Evolutionary conservation across 1,139 yeast genomes (phyloP).

Genomic region (Hyphopichia pseudoburtonii): DNA sequence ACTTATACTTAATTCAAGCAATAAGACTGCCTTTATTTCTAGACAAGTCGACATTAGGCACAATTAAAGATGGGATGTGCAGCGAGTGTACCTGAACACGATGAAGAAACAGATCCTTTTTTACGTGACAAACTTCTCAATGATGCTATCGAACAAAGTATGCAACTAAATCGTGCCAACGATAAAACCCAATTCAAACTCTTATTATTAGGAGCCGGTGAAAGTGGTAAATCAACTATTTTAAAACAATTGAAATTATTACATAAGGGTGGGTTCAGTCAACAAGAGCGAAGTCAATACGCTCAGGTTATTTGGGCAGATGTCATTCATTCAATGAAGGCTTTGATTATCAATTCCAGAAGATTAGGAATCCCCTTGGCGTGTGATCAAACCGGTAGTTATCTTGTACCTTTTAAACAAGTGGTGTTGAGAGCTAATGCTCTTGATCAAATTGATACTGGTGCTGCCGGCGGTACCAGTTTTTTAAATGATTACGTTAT

Average conservation of each 20-base stretch:
- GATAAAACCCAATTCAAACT: slow-evolving; percentile 57
- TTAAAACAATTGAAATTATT: slow-evolving; percentile 83
- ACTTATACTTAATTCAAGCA: too few species aligned
- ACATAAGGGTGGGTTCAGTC: slow-evolving; percentile 84
- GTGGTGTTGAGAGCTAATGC: slow-evolving; percentile 57
- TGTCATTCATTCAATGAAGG: slow-evolving; percentile 85
- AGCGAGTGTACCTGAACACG: slow-evolving; percentile 51
- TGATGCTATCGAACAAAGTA: slow-evolving; percentile 67
- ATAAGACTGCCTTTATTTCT: too few species aligned
- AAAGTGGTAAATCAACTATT: slow-evolving; percentile 95
- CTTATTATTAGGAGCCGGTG: slow-evolving; percentile 88
- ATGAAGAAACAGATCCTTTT: slow-evolving; percentile 51
- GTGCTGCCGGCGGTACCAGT: slow-evolving; percentile 66
- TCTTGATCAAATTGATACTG: slow-evolving; percentile 60
- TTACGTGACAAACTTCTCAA: slow-evolving; percentile 52
- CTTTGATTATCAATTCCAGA: slow-evolving; percentile 71
- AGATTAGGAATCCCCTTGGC: slow-evolving; percentile 58
- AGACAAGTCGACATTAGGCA: too few species aligned
- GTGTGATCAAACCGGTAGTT: slow-evolving; percentile 55
- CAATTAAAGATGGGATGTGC: slow-evolving; percentile 70
- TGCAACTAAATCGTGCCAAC: slow-evolving; percentile 53
- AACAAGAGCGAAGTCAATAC: slow-evolving; percentile 78
- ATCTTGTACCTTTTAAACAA: slow-evolving; percentile 47
- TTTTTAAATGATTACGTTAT: slow-evolving; percentile 65
- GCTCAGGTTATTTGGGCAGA: slow-evolving; percentile 94